These are phyloP conservation scores for Phaeoacremonium minimum DNA, from an alignment of 2,329 filamentous ascomycete species.

Conservation along the genomic window DNA sequence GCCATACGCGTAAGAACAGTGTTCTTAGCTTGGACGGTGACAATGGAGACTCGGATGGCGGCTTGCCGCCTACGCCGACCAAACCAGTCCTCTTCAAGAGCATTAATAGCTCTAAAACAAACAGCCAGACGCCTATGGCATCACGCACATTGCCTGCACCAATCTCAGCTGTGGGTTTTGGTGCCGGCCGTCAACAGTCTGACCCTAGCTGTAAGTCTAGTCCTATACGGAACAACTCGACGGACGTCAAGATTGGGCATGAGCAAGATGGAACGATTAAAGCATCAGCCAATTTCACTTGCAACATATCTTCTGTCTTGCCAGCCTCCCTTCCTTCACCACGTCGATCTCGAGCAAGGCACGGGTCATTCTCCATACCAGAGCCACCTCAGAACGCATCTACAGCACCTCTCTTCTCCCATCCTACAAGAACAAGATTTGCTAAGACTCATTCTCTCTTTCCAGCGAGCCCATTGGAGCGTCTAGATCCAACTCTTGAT, in stretches of 20 bases:
- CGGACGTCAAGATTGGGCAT: constrained; percentile 23
- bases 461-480: constrained; percentile 59
- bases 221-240: constrained; percentile 19
- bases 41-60: constrained; percentile 60
- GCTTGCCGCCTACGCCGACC: constrained; percentile 90
- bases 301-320: constrained; percentile 18
- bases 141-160: constrained; percentile 24
- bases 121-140: constrained; percentile 13
- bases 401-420: constrained; percentile 16
- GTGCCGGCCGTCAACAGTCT: constrained; percentile 15
- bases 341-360: constrained; percentile 25
- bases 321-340: constrained; percentile 30
- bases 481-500: constrained; percentile 42
- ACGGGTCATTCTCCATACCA: constrained; percentile 24
- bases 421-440: constrained; percentile 24
- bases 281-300: constrained; percentile 25
- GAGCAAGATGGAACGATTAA: too few species aligned
- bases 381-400: constrained; percentile 16
- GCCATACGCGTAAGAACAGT: constrained; percentile 55
- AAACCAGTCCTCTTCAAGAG: constrained; percentile 54
- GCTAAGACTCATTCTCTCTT: constrained; percentile 48
- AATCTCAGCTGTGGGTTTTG: constrained; percentile 31
- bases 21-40: constrained; percentile 79
- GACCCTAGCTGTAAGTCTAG: constrained; percentile 37
- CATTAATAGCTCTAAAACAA: constrained; percentile 13